Evolutionary conservation across 108 stramenopile species (phyloP).

Genomic region (Conticribra guillardii): DNA sequence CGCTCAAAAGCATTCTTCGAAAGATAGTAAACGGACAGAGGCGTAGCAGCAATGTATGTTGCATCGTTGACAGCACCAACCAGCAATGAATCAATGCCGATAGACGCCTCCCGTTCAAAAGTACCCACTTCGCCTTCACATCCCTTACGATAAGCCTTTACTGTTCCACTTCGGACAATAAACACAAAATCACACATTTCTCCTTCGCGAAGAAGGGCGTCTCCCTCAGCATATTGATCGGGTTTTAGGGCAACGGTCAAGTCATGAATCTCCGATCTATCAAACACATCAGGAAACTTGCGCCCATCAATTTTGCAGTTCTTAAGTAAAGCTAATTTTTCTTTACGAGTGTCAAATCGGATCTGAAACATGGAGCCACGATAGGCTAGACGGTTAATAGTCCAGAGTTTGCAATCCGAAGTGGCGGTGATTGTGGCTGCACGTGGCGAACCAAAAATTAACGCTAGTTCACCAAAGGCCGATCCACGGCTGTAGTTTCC

Average conservation of each 20-base stretch:
- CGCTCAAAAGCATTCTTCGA: constrained; percentile 45
- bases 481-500: constrained; percentile 49
- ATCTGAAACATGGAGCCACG: constrained; percentile 66
- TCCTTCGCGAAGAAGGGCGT: constrained; percentile 85
- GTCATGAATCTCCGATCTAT: constrained; percentile 56
- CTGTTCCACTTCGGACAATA: constrained; percentile 73
- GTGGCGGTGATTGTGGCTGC: constrained; percentile 85
- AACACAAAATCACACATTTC: constrained; percentile 86
- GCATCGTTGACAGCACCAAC: background rate
- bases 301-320: constrained; percentile 58
- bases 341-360: constrained; percentile 53
- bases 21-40: background rate
- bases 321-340: constrained; percentile 62
- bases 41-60: background rate
- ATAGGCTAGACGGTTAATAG: constrained; percentile 82
- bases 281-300: constrained; percentile 52
- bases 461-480: constrained; percentile 76
- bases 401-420: constrained; percentile 63
- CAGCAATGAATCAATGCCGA: background rate
- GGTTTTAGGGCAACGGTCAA: constrained; percentile 58
- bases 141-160: constrained; percentile 31
- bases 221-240: constrained; percentile 63
- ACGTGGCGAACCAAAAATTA: constrained; percentile 86
- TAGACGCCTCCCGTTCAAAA: background rate
- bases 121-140: background rate